Conservation (phyloP, 441 rosid genomes). For the Adansonia grandidieri region DNA sequence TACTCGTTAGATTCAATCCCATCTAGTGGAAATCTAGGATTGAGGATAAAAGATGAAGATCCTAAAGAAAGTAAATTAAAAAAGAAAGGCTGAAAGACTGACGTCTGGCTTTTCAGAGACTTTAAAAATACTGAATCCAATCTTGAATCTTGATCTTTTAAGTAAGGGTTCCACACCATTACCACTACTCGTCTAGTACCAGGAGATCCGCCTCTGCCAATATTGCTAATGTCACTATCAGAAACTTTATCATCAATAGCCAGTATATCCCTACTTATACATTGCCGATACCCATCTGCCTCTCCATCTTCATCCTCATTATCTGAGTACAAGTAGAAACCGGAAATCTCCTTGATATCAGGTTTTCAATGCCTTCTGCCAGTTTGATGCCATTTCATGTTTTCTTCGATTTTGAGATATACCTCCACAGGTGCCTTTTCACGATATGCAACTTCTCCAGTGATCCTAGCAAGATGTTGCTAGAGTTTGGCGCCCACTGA, state of each 20-base stretch:
- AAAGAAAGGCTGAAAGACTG: slow-evolving; percentile 14
- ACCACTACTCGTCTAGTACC: slow-evolving; percentile 34
- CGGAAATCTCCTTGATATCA: slow-evolving; percentile 37
- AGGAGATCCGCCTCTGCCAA: slow-evolving; percentile 47
- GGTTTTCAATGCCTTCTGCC: too few species aligned
- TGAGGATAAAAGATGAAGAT: neutral
- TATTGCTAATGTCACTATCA: slow-evolving; percentile 52
- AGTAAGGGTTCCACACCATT: slow-evolving; percentile 54
- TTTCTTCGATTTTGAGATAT: too few species aligned
- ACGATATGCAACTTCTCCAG: slow-evolving; percentile 95
- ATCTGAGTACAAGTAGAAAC: slow-evolving; percentile 55
- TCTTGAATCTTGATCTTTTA: slow-evolving; percentile 56
- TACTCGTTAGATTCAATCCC: neutral
- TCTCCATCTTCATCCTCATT: slow-evolving; percentile 75
- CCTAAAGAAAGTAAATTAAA: neutral
- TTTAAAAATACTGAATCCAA: slow-evolving; percentile 64
- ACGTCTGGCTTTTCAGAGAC: slow-evolving; percentile 46
- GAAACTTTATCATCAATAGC: slow-evolving; percentile 55
- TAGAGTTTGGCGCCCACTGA: slow-evolving; percentile 95
- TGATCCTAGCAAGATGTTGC: slow-evolving; percentile 94
- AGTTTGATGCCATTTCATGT: too few species aligned
- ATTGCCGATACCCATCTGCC: slow-evolving; percentile 48
- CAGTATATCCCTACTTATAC: slow-evolving; percentile 44
- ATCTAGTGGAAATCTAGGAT: neutral
- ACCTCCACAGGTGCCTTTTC: slow-evolving; percentile 45